These are phyloP conservation scores for Zymoseptoria tritici DNA, from an alignment of 2,329 filamentous ascomycete genomes.

Conservation along the genomic window DNA sequence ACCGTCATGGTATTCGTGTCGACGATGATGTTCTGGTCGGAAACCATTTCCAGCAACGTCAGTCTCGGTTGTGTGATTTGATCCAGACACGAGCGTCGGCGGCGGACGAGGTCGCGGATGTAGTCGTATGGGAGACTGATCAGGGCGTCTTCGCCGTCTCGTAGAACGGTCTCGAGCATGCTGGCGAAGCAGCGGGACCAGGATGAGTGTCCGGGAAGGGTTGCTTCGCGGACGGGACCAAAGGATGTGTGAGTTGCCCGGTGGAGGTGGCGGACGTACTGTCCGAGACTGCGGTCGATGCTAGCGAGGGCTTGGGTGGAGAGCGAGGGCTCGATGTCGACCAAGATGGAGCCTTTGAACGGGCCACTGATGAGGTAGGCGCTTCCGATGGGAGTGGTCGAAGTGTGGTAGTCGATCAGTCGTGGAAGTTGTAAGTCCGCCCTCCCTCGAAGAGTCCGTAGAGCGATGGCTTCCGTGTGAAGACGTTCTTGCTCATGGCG, in stretches of 20 bases:
- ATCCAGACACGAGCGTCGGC: conserved; percentile 41
- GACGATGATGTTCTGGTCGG: conserved; percentile 45
- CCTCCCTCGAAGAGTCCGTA: conserved; percentile 33
- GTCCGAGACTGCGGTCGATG: conserved; percentile 36
- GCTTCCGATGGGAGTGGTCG: conserved; percentile 14
- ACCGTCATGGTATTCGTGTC: conserved; percentile 38
- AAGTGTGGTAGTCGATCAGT: conserved; percentile 31
- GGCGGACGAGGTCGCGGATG: conserved; percentile 44
- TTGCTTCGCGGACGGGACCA: conserved; percentile 31
- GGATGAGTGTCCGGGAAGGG: conserved; percentile 38
- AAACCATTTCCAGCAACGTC: conserved; percentile 44
- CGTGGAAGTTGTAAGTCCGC: conserved; percentile 32
- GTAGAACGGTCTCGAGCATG: conserved; percentile 47
- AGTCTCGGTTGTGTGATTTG: conserved; percentile 45
- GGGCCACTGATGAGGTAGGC: conserved; percentile 25
- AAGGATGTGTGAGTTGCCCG: conserved; percentile 43
- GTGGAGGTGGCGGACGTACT: conserved; percentile 36
- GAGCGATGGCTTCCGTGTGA: conserved; percentile 32
- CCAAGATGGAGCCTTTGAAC: conserved; percentile 21
- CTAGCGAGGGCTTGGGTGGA: conserved; percentile 29
- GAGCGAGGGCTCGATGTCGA: conserved; percentile 25
- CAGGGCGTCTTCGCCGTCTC: conserved; percentile 53
- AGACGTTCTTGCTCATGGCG: conserved; percentile 38
- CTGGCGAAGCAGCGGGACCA: conserved; percentile 49
- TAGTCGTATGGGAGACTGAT: conserved; percentile 50